A percentile compares a stretch with the other conserved stretches of the same genome.
Evolutionary conservation across 805 yeast species (phyloP).

Genomic region (Wickerhamiella parazyma): DNA sequence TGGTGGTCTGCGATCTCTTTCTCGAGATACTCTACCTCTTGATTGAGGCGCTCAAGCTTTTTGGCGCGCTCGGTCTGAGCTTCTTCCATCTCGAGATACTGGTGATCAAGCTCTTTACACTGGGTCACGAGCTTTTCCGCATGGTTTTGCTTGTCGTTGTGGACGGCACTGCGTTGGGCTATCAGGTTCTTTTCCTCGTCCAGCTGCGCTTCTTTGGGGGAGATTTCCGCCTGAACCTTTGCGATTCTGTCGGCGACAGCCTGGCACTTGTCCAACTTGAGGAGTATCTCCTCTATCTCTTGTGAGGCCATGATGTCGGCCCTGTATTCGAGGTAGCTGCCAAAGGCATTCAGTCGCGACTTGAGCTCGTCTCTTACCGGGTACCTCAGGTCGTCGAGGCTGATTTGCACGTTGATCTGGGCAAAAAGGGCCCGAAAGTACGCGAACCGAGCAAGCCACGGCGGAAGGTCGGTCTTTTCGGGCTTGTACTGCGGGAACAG

Average conservation of each 20-base stretch:
- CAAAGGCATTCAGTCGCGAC: background rate
- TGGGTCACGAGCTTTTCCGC: too few species aligned
- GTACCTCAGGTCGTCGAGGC: background rate
- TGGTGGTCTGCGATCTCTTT: background rate
- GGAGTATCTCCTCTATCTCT: too few species aligned
- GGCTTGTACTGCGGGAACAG: background rate
- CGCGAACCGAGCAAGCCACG: background rate
- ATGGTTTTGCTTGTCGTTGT: too few species aligned
- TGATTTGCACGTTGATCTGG: background rate
- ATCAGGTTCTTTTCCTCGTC: too few species aligned
- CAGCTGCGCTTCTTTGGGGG: too few species aligned
- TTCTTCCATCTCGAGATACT: too few species aligned
- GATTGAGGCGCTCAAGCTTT: background rate
- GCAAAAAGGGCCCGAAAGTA: background rate
- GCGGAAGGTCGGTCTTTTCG: background rate
- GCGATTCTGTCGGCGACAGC: too few species aligned
- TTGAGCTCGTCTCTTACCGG: background rate
- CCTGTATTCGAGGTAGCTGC: background rate
- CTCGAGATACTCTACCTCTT: background rate
- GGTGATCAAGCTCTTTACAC: too few species aligned
- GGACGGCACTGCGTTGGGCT: too few species aligned
- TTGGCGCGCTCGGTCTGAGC: background rate
- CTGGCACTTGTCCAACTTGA: background rate
- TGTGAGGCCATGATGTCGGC: too few species aligned
- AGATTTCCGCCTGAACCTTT: too few species aligned